These are phyloP conservation scores for Westerdykella sp. DNA, from an alignment of 2,329 filamentous ascomycete genomes.

Conservation along the genomic window DNA sequence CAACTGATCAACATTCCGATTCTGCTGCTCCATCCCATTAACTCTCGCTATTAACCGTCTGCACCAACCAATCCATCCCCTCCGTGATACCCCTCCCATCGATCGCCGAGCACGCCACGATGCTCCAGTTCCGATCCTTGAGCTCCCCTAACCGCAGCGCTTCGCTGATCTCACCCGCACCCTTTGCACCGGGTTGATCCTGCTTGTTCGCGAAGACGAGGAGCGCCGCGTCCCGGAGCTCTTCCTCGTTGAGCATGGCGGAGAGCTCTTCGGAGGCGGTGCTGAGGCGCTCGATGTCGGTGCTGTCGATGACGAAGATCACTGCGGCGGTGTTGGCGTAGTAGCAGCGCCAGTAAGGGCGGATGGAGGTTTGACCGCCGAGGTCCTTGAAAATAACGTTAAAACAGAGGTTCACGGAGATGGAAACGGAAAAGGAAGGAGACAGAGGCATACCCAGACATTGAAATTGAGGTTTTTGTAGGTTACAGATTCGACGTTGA, in stretches of 20 bases:
- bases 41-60: slow-evolving; percentile 15
- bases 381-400: slow-evolving; percentile 54
- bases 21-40: neutral
- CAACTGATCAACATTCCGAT: neutral
- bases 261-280: slow-evolving; percentile 89
- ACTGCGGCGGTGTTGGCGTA: slow-evolving; percentile 98
- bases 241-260: slow-evolving; percentile 95
- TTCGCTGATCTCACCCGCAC: slow-evolving; percentile 93
- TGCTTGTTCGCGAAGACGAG: slow-evolving; percentile 99
- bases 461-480: slow-evolving; percentile 99
- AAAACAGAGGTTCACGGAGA: neutral
- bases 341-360: slow-evolving; percentile 99
- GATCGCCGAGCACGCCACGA: slow-evolving; percentile 93
- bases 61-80: slow-evolving; percentile 97
- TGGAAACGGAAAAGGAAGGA: neutral
- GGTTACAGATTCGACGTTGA: slow-evolving; percentile 97
- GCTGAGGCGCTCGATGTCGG: slow-evolving; percentile 89
- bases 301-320: slow-evolving; percentile 97
- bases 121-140: slow-evolving; percentile 97
- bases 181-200: slow-evolving; percentile 94
- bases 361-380: slow-evolving; percentile 95
- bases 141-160: slow-evolving; percentile 83
- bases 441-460: slow-evolving; percentile 70
- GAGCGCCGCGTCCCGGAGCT: slow-evolving; percentile 84
- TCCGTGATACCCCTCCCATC: slow-evolving; percentile 92